Evolutionary conservation across 1,284 basidiomycete species (phyloP).

Genomic region (Ganoderma lingzhi): DNA sequence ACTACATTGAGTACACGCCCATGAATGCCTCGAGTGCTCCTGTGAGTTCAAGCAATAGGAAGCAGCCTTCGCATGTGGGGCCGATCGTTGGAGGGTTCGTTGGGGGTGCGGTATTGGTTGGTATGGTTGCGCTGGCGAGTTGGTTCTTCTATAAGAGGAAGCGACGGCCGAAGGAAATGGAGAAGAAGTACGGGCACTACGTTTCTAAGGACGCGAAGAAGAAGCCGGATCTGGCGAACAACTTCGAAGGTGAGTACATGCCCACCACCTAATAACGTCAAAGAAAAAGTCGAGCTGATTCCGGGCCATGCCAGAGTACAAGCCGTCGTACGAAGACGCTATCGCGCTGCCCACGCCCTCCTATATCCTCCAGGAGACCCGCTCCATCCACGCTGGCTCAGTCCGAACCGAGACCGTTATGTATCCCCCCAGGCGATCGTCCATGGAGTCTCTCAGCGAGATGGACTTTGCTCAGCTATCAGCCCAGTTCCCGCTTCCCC

Average conservation of each 20-base stretch:
- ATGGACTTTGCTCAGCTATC: neutral
- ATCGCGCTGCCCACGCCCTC: neutral
- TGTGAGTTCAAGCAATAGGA: neutral
- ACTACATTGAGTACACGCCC: slow-evolving; percentile 20
- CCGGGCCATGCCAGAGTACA: neutral
- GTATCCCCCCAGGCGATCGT: neutral
- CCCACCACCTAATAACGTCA: neutral
- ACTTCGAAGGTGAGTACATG: slow-evolving; percentile 4
- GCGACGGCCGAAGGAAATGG: neutral
- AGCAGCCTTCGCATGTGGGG: neutral
- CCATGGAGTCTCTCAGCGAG: slow-evolving; percentile 5
- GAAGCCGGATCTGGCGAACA: neutral
- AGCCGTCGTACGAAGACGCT: neutral
- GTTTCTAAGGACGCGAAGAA: slow-evolving; percentile 1
- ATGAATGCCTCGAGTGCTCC: neutral
- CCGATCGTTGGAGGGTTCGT: neutral
- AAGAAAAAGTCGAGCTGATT: neutral
- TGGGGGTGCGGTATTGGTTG: neutral
- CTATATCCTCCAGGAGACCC: neutral
- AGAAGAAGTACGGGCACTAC: slow-evolving; percentile 8
- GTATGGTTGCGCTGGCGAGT: neutral
- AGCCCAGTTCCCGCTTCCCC: slow-evolving; percentile 5
- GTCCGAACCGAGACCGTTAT: neutral
- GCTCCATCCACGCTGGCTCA: neutral
- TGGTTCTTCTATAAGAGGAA: neutral